A percentile compares a stretch with the other conserved stretches of the same genome.
Evolutionary conservation across 2,329 filamentous ascomycete genomes (phyloP).

Genomic region (Trichoderma afroharzianum): DNA sequence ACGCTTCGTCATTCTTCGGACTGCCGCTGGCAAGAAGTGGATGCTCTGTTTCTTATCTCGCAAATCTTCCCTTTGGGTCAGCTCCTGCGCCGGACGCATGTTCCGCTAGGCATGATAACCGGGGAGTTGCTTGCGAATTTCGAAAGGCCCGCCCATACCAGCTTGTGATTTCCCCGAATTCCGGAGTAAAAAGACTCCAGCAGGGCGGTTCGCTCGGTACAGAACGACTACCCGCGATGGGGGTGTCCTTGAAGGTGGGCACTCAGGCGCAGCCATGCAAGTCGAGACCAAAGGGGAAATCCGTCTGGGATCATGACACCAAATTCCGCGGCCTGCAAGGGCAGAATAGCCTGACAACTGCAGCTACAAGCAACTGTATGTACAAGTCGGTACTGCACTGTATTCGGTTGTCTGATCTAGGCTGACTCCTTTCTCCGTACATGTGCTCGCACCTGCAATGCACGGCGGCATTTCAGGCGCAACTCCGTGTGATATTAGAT

Average conservation of each 20-base stretch:
- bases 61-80: background rate
- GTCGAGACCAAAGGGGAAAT: constrained; percentile 15
- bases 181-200: constrained; percentile 6
- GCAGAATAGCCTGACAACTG: background rate
- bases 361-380: background rate
- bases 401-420: background rate
- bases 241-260: background rate
- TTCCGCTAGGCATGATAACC: background rate
- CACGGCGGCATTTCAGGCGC: background rate
- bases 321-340: background rate
- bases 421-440: background rate
- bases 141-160: background rate
- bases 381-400: background rate
- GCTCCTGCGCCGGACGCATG: background rate
- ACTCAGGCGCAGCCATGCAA: background rate
- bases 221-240: background rate
- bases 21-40: background rate
- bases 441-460: background rate
- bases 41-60: background rate
- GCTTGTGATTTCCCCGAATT: constrained; percentile 10
- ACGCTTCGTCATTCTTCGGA: background rate
- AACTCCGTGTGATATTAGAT: background rate
- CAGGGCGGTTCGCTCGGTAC: constrained; percentile 10
- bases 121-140: background rate
- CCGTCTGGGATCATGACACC: constrained; percentile 5